Evolutionary conservation across 108 stramenopile species (phyloP).

Genomic region (Licmophora abbreviata): DNA sequence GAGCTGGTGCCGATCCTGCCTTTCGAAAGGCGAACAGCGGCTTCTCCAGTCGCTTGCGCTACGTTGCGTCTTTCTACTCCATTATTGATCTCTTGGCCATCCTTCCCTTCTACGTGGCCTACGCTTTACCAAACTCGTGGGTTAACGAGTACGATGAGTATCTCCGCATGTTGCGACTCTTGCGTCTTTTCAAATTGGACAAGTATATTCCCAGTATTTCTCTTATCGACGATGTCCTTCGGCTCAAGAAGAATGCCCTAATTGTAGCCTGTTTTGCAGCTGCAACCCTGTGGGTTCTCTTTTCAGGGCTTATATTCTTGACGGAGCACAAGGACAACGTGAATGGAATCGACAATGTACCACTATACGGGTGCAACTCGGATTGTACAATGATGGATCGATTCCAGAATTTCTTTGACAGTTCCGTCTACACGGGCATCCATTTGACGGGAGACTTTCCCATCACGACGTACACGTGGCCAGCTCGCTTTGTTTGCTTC

Average conservation of each 20-base stretch:
- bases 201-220: conserved; percentile 84
- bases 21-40: conserved; percentile 31
- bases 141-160: conserved; percentile 83
- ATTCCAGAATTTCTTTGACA: conserved; percentile 58
- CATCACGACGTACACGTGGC: conserved; percentile 57
- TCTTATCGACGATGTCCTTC: conserved; percentile 82
- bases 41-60: conserved; percentile 38
- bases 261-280: conserved; percentile 67
- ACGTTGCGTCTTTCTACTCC: conserved; percentile 77
- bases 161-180: conserved; percentile 76
- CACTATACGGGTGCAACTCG: conserved; percentile 54
- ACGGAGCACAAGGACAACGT: conserved; percentile 63
- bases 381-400: conserved; percentile 67
- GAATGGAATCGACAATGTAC: conserved; percentile 60
- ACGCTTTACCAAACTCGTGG: conserved; percentile 41
- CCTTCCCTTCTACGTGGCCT: conserved; percentile 76
- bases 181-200: conserved; percentile 83
- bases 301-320: conserved; percentile 68
- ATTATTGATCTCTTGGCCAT: conserved; percentile 80
- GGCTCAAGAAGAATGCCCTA: conserved; percentile 60
- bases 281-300: conserved; percentile 72
- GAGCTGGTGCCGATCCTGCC: conserved; percentile 61
- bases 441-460: conserved; percentile 53
- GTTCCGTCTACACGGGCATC: conserved; percentile 58
- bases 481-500: conserved; percentile 58